A percentile compares a stretch with the other conserved stretches of the same genome.
These are phyloP conservation scores for Biscogniauxia mediterranea DNA, from an alignment of 2,329 filamentous ascomycete species.

Conservation along the genomic window DNA sequence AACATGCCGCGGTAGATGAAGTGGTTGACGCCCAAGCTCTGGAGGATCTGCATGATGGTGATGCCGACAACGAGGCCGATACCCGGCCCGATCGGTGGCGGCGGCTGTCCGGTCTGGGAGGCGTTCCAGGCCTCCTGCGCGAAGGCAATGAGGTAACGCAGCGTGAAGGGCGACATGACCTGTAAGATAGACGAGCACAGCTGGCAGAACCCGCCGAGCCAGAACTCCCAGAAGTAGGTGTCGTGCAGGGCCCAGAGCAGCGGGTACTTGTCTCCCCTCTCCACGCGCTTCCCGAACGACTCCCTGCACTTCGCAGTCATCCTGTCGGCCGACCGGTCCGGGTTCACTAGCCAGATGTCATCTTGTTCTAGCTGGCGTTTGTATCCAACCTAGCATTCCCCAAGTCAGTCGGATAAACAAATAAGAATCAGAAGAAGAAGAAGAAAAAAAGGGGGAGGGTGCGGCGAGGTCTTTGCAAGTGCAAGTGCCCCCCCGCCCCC, in stretches of 20 bases:
- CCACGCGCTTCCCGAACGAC: conserved; percentile 67
- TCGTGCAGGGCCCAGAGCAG: conserved; percentile 82
- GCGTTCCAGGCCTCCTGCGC: conserved; percentile 76
- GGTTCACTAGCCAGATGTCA: conserved; percentile 89
- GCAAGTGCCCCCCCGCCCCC: not conserved
- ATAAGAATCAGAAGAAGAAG: conserved; percentile 1
- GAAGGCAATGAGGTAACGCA: conserved; percentile 85
- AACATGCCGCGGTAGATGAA: conserved; percentile 94
- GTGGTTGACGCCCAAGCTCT: conserved; percentile 81
- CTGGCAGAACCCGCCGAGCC: conserved; percentile 77
- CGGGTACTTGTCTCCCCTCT: conserved; percentile 68
- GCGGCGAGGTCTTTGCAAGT: not conserved
- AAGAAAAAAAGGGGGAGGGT: not conserved
- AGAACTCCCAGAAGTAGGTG: conserved; percentile 81
- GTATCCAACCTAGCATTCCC: conserved; percentile 66
- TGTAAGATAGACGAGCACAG: conserved; percentile 72
- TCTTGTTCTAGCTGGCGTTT: conserved; percentile 76
- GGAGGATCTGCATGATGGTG: conserved; percentile 78
- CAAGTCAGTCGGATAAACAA: conserved; percentile 2
- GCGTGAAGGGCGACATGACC: conserved; percentile 79
- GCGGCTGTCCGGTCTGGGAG: conserved; percentile 43
- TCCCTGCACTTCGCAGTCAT: conserved; percentile 65
- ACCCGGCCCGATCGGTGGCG: conserved; percentile 70
- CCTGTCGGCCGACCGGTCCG: conserved; percentile 68
- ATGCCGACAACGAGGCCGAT: conserved; percentile 83